These are phyloP conservation scores for Mycena indigotica DNA, from an alignment of 768 basidiomycete species.

Conservation along the genomic window DNA sequence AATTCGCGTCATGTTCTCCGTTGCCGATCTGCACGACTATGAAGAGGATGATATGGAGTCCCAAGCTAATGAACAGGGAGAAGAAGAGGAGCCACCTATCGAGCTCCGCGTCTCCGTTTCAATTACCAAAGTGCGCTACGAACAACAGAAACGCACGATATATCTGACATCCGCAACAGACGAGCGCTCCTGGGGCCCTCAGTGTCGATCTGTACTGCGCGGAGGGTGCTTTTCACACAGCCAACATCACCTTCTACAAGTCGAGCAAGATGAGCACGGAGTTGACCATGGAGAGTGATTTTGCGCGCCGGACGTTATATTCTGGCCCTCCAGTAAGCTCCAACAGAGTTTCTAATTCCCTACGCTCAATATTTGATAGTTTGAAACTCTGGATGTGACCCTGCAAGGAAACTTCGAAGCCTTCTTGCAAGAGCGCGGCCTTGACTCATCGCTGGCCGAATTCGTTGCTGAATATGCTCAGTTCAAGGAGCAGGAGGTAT, in stretches of 20 bases:
- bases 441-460: conserved; percentile 77
- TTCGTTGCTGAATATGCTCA: conserved; percentile 90
- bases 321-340: conserved; percentile 77
- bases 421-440: conserved; percentile 86
- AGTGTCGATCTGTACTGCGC: conserved; percentile 78
- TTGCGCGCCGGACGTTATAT: conserved; percentile 88
- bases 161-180: too few relatives aligned
- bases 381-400: conserved; percentile 83
- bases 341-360: neutral
- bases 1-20: conserved; percentile 89
- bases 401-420: conserved; percentile 91
- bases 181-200: conserved; percentile 61
- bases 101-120: conserved; percentile 81
- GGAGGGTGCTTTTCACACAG: conserved; percentile 77
- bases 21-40: conserved; percentile 73
- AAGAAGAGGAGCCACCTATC: conserved; percentile 48
- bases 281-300: conserved; percentile 88
- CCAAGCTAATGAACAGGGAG: conserved; percentile 36
- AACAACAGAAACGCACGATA: too few relatives aligned
- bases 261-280: conserved; percentile 73
- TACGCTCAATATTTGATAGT: conserved; percentile 44
- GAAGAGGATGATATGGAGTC: conserved; percentile 35
- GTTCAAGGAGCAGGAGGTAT: conserved; percentile 89
- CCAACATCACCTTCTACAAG: conserved; percentile 84
- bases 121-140: conserved; percentile 77